Conservation (phyloP, 495 filamentous ascomycete genomes). For the Penicillium crystallinum region DNA sequence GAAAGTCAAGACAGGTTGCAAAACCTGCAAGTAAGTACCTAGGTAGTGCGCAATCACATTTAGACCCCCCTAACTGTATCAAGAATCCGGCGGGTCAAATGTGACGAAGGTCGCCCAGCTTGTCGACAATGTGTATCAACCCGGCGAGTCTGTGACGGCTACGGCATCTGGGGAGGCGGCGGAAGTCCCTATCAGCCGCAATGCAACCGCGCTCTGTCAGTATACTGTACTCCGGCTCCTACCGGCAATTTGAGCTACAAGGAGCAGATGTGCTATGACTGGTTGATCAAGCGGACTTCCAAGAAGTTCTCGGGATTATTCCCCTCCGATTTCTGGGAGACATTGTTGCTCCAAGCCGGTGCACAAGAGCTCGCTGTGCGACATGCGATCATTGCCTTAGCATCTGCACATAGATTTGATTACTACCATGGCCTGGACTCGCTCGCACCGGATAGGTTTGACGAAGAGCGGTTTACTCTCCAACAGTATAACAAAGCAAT, state of each 20-base stretch:
- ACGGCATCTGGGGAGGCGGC: constrained; percentile 49
- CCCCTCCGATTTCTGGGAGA: constrained; percentile 57
- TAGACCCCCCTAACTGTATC: background rate
- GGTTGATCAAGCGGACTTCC: constrained; percentile 53
- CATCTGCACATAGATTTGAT: too few relatives aligned
- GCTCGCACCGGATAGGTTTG: background rate
- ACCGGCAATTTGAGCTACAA: constrained; percentile 11
- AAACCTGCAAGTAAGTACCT: constrained; percentile 25
- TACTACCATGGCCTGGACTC: too few relatives aligned
- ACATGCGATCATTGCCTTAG: too few relatives aligned
- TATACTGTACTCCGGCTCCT: constrained; percentile 17
- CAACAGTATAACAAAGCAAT: constrained; percentile 26
- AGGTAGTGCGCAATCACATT: background rate
- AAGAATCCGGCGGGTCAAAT: constrained; percentile 49
- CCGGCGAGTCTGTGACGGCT: constrained; percentile 54
- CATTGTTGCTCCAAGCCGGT: constrained; percentile 52
- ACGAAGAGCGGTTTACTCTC: constrained; percentile 15
- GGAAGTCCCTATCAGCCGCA: constrained; percentile 26
- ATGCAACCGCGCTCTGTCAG: constrained; percentile 14
- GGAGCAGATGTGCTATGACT: constrained; percentile 47
- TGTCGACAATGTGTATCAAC: constrained; percentile 51
- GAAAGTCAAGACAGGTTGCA: constrained; percentile 23
- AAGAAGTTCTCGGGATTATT: constrained; percentile 59
- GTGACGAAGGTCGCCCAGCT: constrained; percentile 50
- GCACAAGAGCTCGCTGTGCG: too few relatives aligned